A percentile compares a stretch with the other conserved stretches of the same genome.
Conservation (phyloP, 495 filamentous ascomycete species). For the Podospora australis region DNA sequence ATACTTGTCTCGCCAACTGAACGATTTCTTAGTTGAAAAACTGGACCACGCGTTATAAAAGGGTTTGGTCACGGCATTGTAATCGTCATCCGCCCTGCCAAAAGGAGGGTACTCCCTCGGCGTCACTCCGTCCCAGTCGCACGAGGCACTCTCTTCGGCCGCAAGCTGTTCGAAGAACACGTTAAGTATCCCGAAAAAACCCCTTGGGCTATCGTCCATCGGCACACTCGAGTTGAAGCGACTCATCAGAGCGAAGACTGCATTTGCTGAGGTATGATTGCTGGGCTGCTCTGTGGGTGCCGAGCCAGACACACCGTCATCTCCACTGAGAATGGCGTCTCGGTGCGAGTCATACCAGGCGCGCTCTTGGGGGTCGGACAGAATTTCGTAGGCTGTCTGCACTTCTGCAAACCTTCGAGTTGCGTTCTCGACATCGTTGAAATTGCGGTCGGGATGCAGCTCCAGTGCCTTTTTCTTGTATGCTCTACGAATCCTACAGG, state of each 20-base stretch:
- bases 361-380: slow-evolving; percentile 91
- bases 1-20: slow-evolving; percentile 83
- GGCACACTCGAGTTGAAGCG: slow-evolving; percentile 70
- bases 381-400: slow-evolving; percentile 87
- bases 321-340: slow-evolving; percentile 67
- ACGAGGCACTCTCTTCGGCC: slow-evolving; percentile 70
- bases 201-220: slow-evolving; percentile 64
- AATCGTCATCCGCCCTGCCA: slow-evolving; percentile 59
- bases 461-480: slow-evolving; percentile 88
- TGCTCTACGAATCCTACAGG: slow-evolving; percentile 77
- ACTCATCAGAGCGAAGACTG: slow-evolving; percentile 66
- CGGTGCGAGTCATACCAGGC: slow-evolving; percentile 97
- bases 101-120: slow-evolving; percentile 69
- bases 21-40: slow-evolving; percentile 80
- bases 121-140: slow-evolving; percentile 53
- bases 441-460: slow-evolving; percentile 92
- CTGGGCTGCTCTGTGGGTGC: slow-evolving; percentile 53
- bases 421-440: slow-evolving; percentile 72
- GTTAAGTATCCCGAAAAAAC: slow-evolving; percentile 76
- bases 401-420: slow-evolving; percentile 85
- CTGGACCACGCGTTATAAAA: slow-evolving; percentile 80
- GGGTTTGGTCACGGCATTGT: slow-evolving; percentile 62
- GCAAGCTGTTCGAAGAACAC: slow-evolving; percentile 73
- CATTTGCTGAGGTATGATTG: slow-evolving; percentile 66
- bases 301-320: slow-evolving; percentile 40